Conservation (phyloP, 2,329 filamentous ascomycete species). For the Aspergillus carbonarius region DNA sequence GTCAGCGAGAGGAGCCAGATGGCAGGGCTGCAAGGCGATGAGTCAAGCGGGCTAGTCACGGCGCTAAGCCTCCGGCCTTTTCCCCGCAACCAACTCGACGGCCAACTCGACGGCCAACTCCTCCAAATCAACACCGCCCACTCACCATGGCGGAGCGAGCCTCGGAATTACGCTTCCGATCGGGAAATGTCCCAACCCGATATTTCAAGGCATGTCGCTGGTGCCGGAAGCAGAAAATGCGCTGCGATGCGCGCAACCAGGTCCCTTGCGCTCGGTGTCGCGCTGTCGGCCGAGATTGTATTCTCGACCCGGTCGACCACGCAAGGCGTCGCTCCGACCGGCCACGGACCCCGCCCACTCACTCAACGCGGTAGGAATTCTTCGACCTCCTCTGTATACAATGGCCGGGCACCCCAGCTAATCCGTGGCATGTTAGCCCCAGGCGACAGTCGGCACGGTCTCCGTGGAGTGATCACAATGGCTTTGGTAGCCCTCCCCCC, state of each 20-base stretch:
- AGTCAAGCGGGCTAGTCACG: too few species aligned
- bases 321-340: constrained; percentile 26
- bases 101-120: too few species aligned
- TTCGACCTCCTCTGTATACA: neutral
- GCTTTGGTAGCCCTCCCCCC: constrained; percentile 24
- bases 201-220: constrained; percentile 39
- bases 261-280: constrained; percentile 38
- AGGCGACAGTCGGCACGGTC: neutral
- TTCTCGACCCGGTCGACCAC: constrained; percentile 34
- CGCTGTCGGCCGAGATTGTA: constrained; percentile 33
- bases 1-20: too few species aligned
- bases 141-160: neutral
- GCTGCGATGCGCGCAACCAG: constrained; percentile 36
- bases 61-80: neutral
- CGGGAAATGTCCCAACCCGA: constrained; percentile 31
- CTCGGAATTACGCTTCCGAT: constrained; percentile 7
- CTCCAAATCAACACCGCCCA: neutral
- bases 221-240: constrained; percentile 38
- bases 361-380: neutral
- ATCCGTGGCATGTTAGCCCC: too few species aligned
- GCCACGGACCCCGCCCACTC: neutral
- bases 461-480: constrained; percentile 7
- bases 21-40: too few species aligned
- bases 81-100: neutral
- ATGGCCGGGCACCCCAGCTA: neutral